Evolutionary conservation across 225 moss, liverwort and hornwort genomes (phyloP).

Genomic region (Neckera pumila): DNA sequence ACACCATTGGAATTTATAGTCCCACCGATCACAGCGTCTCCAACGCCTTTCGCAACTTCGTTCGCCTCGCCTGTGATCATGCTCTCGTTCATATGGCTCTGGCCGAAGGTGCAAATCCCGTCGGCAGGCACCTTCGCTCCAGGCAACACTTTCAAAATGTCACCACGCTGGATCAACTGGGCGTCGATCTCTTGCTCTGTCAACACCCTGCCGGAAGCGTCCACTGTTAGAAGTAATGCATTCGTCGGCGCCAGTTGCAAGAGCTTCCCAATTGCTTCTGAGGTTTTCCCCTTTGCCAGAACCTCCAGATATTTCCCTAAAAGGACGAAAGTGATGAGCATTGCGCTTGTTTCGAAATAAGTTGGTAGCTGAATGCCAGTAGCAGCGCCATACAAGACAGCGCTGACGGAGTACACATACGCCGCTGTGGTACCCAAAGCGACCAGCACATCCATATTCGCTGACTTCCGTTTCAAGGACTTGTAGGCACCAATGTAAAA

Average conservation of each 20-base stretch:
- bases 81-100: conserved; percentile 88
- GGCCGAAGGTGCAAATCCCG: conserved; percentile 54
- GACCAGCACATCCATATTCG: conserved; percentile 95
- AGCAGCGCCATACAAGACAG: conserved; percentile 59
- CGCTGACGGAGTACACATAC: conserved; percentile 70
- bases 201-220: conserved; percentile 42
- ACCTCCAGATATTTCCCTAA: conserved; percentile 90
- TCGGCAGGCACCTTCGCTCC: conserved; percentile 95
- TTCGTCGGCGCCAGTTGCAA: conserved; percentile 77
- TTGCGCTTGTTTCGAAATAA: conserved; percentile 94
- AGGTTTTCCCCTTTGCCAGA: conserved; percentile 89
- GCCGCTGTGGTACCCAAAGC: conserved; percentile 75
- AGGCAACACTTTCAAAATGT: conserved; percentile 74
- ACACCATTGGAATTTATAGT: conserved; percentile 89
- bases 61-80: conserved; percentile 96
- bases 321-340: conserved; percentile 89
- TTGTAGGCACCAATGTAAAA: conserved; percentile 88
- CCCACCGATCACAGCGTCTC: conserved; percentile 77
- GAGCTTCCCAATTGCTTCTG: conserved; percentile 89
- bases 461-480: conserved; percentile 57
- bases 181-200: conserved; percentile 70
- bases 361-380: conserved; percentile 47
- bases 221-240: conserved; percentile 64
- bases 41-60: conserved; percentile 60
- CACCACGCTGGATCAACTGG: conserved; percentile 82